Evolutionary conservation across 169 alveolate genomes (phyloP), one percentile per base, ranked within the genome.

Genomic region (Cryptosporidium xiaoi): DNA sequence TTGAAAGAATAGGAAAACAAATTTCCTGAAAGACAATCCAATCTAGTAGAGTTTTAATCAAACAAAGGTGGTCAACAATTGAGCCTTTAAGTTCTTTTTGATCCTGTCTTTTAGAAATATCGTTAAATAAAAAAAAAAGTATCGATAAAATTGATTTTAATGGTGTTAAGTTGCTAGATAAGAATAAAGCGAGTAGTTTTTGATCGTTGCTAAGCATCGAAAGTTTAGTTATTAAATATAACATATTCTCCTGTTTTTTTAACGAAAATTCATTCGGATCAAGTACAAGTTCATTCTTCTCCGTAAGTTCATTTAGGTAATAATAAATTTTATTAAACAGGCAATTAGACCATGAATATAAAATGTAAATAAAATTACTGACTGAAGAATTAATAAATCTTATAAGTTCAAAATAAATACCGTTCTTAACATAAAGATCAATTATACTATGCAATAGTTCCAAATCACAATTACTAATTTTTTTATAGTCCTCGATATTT

Each of bases 311-410:
- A 18, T 50, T 33, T 6, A 67, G 12, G 53, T 27, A 20, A 51
- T 40, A 27, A 67, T 31, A 5, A 29, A 69, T 51, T 20, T 69
- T 66, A 15, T 34, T 5, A 13, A 51, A 69, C n/a, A 51, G 48
- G 36, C 56, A n/a, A 31, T 51, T 31, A 29, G 83, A 69, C 83
- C 83, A 69, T 69, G 66, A 53, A 69, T 69, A 69, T 34, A 69
- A 56, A 15, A 69, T 53, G 27, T 31, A 29, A 16, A 64, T 51
- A 69, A 69, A 69, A 53, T 69, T 69, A n/a, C 31, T 13, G 8
- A 18, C 20, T 12, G 51, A 24, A 24, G 36, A 51, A 51, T 12
- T 36, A 10, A 66, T 46, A 12, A 69, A 69, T 2, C 31, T 48
- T 51, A 69, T 51, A 5, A 69, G 29, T 16, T 15, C 55, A 6